Evolutionary conservation across 2,329 filamentous ascomycete genomes (phyloP).

Genomic region (Talaromyces sp.): DNA sequence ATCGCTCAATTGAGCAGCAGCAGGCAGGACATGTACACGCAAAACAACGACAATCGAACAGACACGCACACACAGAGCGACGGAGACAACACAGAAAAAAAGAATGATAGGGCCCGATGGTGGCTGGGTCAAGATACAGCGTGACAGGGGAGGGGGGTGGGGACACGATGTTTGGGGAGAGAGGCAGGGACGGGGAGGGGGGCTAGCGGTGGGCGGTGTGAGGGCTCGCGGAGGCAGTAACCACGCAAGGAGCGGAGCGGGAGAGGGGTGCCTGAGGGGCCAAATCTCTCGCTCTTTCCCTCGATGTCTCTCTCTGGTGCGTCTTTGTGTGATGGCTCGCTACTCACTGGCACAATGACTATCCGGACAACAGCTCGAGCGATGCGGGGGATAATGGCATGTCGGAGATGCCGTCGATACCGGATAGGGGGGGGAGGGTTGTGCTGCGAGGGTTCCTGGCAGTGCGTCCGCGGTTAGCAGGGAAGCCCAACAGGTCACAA

Average conservation of each 20-base stretch:
- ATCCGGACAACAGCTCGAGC: background rate
- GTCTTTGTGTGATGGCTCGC: background rate
- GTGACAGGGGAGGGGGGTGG: slow-evolving; percentile 1
- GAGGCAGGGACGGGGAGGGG: slow-evolving; percentile 3
- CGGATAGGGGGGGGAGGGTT: background rate
- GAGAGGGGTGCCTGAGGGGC: slow-evolving; percentile 10
- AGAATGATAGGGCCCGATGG: background rate
- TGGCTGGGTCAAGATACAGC: background rate
- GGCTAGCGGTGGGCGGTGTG: slow-evolving; percentile 10
- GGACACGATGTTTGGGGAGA: slow-evolving; percentile 5
- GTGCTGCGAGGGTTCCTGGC: background rate
- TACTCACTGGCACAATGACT: background rate
- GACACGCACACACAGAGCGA: background rate
- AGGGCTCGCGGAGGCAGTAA: slow-evolving; percentile 5
- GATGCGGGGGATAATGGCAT: background rate
- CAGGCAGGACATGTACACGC: background rate
- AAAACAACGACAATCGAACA: background rate
- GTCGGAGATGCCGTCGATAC: background rate
- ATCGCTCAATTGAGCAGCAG: slow-evolving; percentile 1
- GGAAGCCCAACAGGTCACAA: background rate
- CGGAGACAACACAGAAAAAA: background rate
- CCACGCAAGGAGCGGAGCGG: slow-evolving; percentile 5
- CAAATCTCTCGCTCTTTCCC: background rate
- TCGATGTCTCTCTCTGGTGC: background rate
- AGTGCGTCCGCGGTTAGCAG: background rate